Base-by-base conservation (phyloP, 2,329 filamentous ascomycete genomes). In the Penicillium corylophilum region DNA sequence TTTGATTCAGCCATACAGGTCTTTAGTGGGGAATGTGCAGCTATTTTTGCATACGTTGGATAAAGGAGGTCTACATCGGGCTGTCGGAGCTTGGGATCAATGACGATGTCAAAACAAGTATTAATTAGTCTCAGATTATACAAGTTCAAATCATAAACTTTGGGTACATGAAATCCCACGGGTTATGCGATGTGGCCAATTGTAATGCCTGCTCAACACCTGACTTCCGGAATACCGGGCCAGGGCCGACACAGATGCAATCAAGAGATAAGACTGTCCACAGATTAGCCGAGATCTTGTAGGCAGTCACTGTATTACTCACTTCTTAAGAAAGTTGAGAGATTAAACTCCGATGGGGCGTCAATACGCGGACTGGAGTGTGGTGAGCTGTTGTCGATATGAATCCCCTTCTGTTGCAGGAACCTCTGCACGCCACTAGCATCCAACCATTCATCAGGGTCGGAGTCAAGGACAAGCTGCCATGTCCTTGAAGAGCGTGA, bases 351-450 rank as follows among this genome's bases (percentile, higher is more conserved):
- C 10, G 49, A 28, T 10, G 52, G 47, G 31, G 44, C 55, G 16
- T 50, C 50, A 12, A 43, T 13, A 18, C 48, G 51, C 20, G 44
- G 48, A 44, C 44, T 38, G 6, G 50, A 52, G 36, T 43, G 50
- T n/a, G 44, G 12, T 6, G 47, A 50, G 36, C 33, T 45, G 36
- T n/a, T 36, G n/a, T 49, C 55, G 33, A 58, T 23, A 31, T 50
- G 43, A 41, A 59, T 51, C 22, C 53, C 54, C 18, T 50, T 60
- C 18, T 59, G 53, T n/a, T 49, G 50, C 39, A 64, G 31, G 16
- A 59, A 48, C 43, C 24, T 51, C 46, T 64, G 62, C n/a, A 64
- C 60, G n/a, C 56, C 61, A 42, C 38, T 56, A n/a, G 60, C 58
- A 55, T 65, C 62, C 45, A 65, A 39, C 56, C 57, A 63, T 15